These are phyloP conservation scores for Monosporascus sp. DNA, from an alignment of 2,329 filamentous ascomycete species.

Conservation along the genomic window DNA sequence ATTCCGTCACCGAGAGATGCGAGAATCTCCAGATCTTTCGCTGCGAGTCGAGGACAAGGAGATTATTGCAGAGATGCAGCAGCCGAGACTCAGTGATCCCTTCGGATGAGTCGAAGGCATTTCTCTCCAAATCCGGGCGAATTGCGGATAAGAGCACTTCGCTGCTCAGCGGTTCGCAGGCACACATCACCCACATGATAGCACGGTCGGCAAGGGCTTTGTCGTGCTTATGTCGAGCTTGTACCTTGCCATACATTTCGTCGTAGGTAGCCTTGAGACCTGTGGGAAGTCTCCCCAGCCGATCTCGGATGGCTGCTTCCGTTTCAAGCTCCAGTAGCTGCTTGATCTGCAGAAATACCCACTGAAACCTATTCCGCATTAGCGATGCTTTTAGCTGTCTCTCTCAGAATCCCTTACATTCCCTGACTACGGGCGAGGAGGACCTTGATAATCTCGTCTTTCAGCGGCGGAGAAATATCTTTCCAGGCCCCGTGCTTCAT, in stretches of 20 bases:
- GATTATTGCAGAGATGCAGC: slow-evolving; percentile 4
- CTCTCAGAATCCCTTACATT: not conserved
- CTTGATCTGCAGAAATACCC: slow-evolving; percentile 5
- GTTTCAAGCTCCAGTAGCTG: slow-evolving; percentile 3
- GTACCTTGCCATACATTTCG: slow-evolving; percentile 1
- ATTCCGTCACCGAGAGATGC: slow-evolving; percentile 9
- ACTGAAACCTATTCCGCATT: slow-evolving; percentile 2
- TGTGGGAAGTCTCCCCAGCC: slow-evolving; percentile 4
- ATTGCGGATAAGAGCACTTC: slow-evolving; percentile 3
- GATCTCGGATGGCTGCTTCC: slow-evolving; percentile 1
- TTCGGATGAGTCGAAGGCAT: not conserved
- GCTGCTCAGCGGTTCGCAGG: slow-evolving; percentile 1
- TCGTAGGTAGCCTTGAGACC: slow-evolving; percentile 6
- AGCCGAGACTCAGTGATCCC: not conserved
- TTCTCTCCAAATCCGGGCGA: slow-evolving; percentile 1
- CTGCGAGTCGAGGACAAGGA: slow-evolving; percentile 3
- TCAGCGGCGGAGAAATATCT: not conserved
- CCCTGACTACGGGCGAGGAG: slow-evolving; percentile 2
- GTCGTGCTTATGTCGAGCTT: not conserved
- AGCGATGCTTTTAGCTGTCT: no score
- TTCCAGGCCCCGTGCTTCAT: slow-evolving; percentile 3
- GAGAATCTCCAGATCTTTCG: slow-evolving; percentile 4
- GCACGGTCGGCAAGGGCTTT: slow-evolving; percentile 1
- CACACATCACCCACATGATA: slow-evolving; percentile 5
- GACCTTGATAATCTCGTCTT: slow-evolving; percentile 1